These are phyloP conservation scores for Sclerotiophoma versabilis DNA, from an alignment of 2,329 filamentous ascomycete genomes.

Conservation along the genomic window DNA sequence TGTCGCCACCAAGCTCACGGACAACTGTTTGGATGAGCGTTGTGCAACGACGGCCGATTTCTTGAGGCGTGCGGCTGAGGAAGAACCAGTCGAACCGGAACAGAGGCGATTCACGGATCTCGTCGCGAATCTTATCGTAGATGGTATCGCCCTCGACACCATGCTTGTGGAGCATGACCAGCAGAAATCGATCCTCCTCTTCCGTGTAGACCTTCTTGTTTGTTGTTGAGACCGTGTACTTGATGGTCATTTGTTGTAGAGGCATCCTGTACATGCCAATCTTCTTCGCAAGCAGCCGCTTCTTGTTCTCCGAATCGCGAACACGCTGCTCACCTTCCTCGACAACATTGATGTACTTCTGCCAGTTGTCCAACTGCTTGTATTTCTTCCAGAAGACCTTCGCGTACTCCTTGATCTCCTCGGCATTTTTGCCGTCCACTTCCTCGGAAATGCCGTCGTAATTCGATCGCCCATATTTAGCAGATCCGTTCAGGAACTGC, in stretches of 20 bases:
- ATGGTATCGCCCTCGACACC: constrained; percentile 90
- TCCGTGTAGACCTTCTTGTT: constrained; percentile 99
- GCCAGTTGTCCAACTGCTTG: constrained; percentile 86
- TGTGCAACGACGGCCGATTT: constrained; percentile 90
- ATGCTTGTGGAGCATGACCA: constrained; percentile 90
- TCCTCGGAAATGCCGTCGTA: constrained; percentile 87
- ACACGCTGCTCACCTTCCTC: constrained; percentile 92
- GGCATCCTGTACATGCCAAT: constrained; percentile 97
- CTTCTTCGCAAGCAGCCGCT: constrained; percentile 93
- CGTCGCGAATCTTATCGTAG: constrained; percentile 94
- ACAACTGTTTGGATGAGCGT: constrained; percentile 94
- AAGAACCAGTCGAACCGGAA: constrained; percentile 99
- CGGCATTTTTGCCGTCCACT: constrained; percentile 85
- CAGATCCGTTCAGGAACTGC: constrained; percentile 95
- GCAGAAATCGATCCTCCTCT: constrained; percentile 93
- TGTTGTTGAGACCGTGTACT: constrained; percentile 97
- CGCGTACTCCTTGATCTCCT: constrained; percentile 89
- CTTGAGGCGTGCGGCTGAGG: constrained; percentile 88
- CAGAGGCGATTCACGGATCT: constrained; percentile 90
- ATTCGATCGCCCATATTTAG: constrained; percentile 86
- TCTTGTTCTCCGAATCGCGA: constrained; percentile 87
- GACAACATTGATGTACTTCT: constrained; percentile 86
- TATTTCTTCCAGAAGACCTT: constrained; percentile 97
- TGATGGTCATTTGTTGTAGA: constrained; percentile 96
- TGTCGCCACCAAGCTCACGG: constrained; percentile 82